Evolutionary conservation across 108 stramenopile species (phyloP).

Genomic region (Fistulifera pelliculosa): DNA sequence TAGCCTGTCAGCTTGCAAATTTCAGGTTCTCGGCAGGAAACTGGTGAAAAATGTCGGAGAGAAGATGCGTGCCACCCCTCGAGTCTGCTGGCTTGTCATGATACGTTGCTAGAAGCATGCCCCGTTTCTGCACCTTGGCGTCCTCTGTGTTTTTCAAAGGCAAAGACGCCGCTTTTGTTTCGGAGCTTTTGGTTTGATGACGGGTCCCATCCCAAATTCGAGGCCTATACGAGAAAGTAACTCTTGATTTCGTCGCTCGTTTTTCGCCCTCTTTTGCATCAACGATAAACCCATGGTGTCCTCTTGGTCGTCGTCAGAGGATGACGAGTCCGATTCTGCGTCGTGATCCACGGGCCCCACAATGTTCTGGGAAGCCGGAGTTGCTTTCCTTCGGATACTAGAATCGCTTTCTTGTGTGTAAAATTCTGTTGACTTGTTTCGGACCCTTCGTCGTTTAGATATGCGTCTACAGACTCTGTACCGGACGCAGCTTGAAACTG

Average conservation of each 20-base stretch:
- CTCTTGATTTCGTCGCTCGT: not conserved
- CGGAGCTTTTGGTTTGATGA: too few relatives aligned
- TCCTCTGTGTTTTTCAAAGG: not conserved
- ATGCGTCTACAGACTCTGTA: too few relatives aligned
- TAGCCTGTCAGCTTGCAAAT: not conserved
- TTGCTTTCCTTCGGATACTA: too few relatives aligned
- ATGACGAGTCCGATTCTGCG: not conserved
- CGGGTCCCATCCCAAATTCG: not conserved
- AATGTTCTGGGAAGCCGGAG: too few relatives aligned
- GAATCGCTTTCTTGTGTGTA: too few relatives aligned
- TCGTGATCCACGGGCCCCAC: too few relatives aligned
- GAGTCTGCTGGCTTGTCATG: too few relatives aligned
- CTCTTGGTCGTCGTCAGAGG: not conserved
- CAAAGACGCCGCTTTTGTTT: not conserved
- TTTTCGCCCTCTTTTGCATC: not conserved
- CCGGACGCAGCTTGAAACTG: too few relatives aligned
- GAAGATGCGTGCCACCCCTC: too few relatives aligned
- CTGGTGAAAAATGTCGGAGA: not conserved
- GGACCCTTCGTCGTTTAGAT: too few relatives aligned
- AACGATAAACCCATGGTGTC: not conserved
- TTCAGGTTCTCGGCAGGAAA: not conserved
- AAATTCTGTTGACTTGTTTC: too few relatives aligned
- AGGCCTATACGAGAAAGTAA: not conserved
- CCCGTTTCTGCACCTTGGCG: not conserved
- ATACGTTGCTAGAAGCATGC: not conserved